Percentiles rank a stretch among this genome's conserved stretches.
phyloP scores from a whole-genome alignment of 768 basidiomycete genomes.

The Tylopilus intermedius region DNA sequence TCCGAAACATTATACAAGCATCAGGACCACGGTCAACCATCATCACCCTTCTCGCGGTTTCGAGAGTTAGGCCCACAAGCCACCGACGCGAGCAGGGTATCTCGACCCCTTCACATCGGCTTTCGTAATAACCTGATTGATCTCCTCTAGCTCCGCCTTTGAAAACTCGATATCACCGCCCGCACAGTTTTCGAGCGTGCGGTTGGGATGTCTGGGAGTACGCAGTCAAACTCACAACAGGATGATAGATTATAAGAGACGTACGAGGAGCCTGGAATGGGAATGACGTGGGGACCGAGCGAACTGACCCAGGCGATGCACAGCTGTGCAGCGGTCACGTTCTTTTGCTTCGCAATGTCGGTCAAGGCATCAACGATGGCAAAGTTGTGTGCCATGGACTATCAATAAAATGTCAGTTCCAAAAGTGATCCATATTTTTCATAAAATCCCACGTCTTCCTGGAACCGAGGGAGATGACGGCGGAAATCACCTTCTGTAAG shows the following conservation, averaged over 20 bases:
- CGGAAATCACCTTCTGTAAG: slow-evolving; percentile 39
- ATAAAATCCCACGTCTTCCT: slow-evolving; percentile 31
- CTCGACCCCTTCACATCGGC: slow-evolving; percentile 38
- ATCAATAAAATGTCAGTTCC: too few relatives aligned
- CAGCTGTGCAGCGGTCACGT: slow-evolving; percentile 39
- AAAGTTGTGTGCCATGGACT: slow-evolving; percentile 33
- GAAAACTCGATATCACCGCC: slow-evolving; percentile 39
- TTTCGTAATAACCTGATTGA: slow-evolving; percentile 35
- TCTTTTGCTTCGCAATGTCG: slow-evolving; percentile 38
- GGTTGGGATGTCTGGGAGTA: slow-evolving; percentile 25
- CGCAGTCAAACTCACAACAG: too few relatives aligned
- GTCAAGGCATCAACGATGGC: slow-evolving; percentile 40
- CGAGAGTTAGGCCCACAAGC: too few relatives aligned
- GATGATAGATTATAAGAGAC: neutral
- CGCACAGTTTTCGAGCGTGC: slow-evolving; percentile 42
- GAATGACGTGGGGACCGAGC: slow-evolving; percentile 41
- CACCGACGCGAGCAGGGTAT: slow-evolving; percentile 22
- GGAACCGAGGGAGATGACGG: slow-evolving; percentile 36
- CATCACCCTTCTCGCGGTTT: too few relatives aligned
- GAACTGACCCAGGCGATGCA: slow-evolving; percentile 41
- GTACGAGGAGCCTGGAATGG: slow-evolving; percentile 47
- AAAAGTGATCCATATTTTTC: too few relatives aligned
- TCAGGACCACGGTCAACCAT: too few relatives aligned
- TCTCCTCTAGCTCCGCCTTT: slow-evolving; percentile 35
- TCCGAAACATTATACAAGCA: too few relatives aligned